These are phyloP conservation scores for Erodium trifolium DNA, from an alignment of 441 rosid genomes.

Conservation along the genomic window DNA sequence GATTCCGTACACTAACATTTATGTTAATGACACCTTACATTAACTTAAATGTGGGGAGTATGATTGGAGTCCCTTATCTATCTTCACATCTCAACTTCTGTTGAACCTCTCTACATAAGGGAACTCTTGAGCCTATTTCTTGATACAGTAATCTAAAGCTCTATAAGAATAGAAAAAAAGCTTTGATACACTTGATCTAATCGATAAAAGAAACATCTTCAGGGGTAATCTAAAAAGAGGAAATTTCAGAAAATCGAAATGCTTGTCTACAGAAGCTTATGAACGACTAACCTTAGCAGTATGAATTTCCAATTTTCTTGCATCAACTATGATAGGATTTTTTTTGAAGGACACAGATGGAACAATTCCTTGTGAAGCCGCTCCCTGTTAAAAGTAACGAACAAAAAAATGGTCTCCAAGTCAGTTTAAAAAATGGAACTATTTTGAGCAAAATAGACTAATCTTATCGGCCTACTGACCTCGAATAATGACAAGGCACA, in stretches of 20 bases:
- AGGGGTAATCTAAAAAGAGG: background rate
- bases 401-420: constrained; percentile 15
- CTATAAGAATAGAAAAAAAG: too few species aligned
- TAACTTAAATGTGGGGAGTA: too few species aligned
- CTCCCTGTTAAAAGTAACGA: constrained; percentile 37
- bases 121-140: too few species aligned
- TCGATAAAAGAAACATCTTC: too few species aligned
- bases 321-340: constrained; percentile 57
- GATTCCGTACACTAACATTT: too few species aligned
- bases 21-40: too few species aligned
- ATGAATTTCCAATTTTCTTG: constrained; percentile 46
- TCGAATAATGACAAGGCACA: constrained; percentile 80
- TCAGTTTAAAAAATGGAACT: constrained; percentile 14
- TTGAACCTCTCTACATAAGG: too few species aligned
- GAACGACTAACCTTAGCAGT: constrained; percentile 48
- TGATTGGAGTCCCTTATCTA: too few species aligned
- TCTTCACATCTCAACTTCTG: too few species aligned
- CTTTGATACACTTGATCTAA: too few species aligned
- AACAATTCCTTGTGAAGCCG: constrained; percentile 65
- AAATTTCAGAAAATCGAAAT: background rate
- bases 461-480: constrained; percentile 32
- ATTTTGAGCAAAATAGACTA: constrained; percentile 9
- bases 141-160: too few species aligned
- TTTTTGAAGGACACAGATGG: constrained; percentile 53
- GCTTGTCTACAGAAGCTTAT: background rate